Conservation (phyloP, 2,329 filamentous ascomycete genomes). For the Helicocarpus griseus region DNA sequence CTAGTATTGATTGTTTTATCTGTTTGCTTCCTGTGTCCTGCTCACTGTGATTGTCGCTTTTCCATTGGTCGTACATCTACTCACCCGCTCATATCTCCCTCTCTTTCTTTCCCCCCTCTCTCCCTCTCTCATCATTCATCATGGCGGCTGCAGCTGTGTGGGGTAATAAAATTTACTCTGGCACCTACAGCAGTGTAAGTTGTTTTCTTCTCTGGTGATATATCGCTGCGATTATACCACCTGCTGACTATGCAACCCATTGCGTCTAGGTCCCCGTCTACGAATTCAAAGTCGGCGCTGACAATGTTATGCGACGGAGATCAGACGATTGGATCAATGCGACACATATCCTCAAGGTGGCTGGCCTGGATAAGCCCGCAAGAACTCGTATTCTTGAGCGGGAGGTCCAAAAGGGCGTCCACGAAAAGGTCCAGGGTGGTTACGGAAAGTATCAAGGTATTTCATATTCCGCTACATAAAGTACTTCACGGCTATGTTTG, state of each 20-base stretch:
- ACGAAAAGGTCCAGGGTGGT: slow-evolving; percentile 96
- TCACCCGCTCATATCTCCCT: neutral
- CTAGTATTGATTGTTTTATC: neutral
- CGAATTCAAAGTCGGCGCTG: slow-evolving; percentile 76
- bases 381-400: slow-evolving; percentile 90
- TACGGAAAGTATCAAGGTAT: slow-evolving; percentile 96
- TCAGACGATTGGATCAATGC: slow-evolving; percentile 98
- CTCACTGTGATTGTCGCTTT: neutral
- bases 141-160: neutral
- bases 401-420: slow-evolving; percentile 90
- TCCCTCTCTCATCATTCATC: neutral
- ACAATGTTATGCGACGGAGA: slow-evolving; percentile 93
- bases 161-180: slow-evolving; percentile 47
- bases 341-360: slow-evolving; percentile 96
- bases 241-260: no score
- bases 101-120: neutral
- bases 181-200: slow-evolving; percentile 54
- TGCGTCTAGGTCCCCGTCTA: slow-evolving; percentile 83
- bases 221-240: no score
- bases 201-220: slow-evolving; percentile 4
- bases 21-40: neutral
- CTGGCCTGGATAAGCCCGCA: slow-evolving; percentile 93
- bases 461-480: slow-evolving; percentile 10
- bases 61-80: neutral
- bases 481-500: neutral